phyloP scores from a whole-genome alignment of 345 rosid genomes.

The Heritiera littoralis region DNA sequence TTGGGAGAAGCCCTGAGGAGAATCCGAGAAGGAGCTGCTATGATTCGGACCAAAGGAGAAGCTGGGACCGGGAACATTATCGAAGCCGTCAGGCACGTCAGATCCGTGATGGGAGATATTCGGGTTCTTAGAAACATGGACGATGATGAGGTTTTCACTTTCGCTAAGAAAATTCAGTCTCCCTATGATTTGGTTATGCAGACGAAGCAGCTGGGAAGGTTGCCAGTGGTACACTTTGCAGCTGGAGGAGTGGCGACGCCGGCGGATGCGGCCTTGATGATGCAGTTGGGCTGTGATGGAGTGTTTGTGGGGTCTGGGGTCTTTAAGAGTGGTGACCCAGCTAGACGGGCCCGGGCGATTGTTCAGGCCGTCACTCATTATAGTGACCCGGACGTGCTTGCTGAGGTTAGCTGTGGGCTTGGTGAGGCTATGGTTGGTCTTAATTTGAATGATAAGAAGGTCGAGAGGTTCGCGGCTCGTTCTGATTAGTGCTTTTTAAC shows the following conservation, averaged over 20 bases:
- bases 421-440: slow-evolving; percentile 82
- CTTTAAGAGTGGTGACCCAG: slow-evolving; percentile 74
- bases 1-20: slow-evolving; percentile 76
- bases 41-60: slow-evolving; percentile 87
- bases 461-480: slow-evolving; percentile 70
- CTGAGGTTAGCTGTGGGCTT: slow-evolving; percentile 66
- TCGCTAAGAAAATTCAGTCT: slow-evolving; percentile 65
- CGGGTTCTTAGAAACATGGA: slow-evolving; percentile 64
- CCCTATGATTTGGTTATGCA: slow-evolving; percentile 69
- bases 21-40: slow-evolving; percentile 79
- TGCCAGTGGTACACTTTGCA: slow-evolving; percentile 70
- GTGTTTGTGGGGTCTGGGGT: slow-evolving; percentile 72
- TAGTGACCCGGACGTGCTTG: slow-evolving; percentile 58
- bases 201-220: slow-evolving; percentile 71
- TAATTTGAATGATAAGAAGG: slow-evolving; percentile 62
- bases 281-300: slow-evolving; percentile 76
- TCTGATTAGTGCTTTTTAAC: slow-evolving; percentile 39
- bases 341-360: slow-evolving; percentile 60
- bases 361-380: slow-evolving; percentile 71
- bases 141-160: slow-evolving; percentile 71
- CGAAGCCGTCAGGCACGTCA: slow-evolving; percentile 80
- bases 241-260: slow-evolving; percentile 83
- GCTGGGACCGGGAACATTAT: slow-evolving; percentile 80
- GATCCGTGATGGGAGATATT: slow-evolving; percentile 77
- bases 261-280: slow-evolving; percentile 77